Base-by-base conservation (phyloP, 768 basidiomycete genomes). In the Tubosaeta sp. region DNA sequence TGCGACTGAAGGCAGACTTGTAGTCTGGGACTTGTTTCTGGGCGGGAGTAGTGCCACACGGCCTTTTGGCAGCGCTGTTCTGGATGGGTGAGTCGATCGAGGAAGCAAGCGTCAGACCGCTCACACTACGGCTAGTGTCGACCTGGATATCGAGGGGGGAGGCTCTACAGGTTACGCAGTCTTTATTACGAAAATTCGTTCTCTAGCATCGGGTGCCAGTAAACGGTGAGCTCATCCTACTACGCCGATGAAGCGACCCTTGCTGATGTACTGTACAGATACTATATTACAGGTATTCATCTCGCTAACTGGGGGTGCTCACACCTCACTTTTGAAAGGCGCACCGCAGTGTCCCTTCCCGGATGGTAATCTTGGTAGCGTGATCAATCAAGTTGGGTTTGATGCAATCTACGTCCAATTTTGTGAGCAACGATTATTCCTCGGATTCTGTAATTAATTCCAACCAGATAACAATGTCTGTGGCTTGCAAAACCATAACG, bases 321-420 rank as follows among this genome's bases (percentile, higher is more conserved):
- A 4, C 43, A 5, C n/a, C 45, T 54, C 37, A 58, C 19, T 35
- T 37, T 32, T 12, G 17, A 12, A 53, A 63, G 65, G 45, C 12
- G 64, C 65, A 52, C 67, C 65, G 11, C 66, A 77, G 65, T 88
- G 86, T 59, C 82, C 84, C 5, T 89, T 78, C 71, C 85, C 86
- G 4, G 86, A 88, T 61, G 77, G 75, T 7, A 75, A 78, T 43
- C 68, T 88, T 7, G 78, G 82, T 10, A 72, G 72, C 9, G 82
- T 85, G 19, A 70, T 88, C 50, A 80, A 86, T 59, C 59, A 73
- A 1, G 85, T 80, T 11, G 74, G 65, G 5, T 89, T 88, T 56
- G 87, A 89, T 68, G 85, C 84, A 2, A 70, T 89, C 53, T 88
- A 86, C 61, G 85, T 88, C 33, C 86, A 86, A 63, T 85, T 88